Evolutionary conservation across 306 rosid species (phyloP), one percentile per base, ranked within the genome.

Genomic region (Cotoneaster glaucophyllus): DNA sequence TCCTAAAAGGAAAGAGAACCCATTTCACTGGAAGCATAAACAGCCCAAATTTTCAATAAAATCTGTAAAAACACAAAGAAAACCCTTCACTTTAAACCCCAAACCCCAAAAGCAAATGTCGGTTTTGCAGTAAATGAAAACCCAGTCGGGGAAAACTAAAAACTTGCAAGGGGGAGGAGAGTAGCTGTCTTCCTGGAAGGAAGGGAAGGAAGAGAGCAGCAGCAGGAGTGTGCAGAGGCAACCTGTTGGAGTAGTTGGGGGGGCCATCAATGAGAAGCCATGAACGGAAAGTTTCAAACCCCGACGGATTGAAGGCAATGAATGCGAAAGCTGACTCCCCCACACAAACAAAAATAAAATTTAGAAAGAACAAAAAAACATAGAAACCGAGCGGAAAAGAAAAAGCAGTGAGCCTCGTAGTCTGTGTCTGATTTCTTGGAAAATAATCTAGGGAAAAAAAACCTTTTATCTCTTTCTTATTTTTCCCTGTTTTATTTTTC

Each of bases 191-290:
- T 81, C 74, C 64, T 50, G 77, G 26, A 69, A 58, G 64, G 73
- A 31, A 41, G 3, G 11, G 44, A 39, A 39, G 44, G 44, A 39
- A 39, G 44, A 39, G 61, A 74, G 78, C 76, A 48, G 24, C 43
- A 53, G 70, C 50, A 68, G 56, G 13, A 70, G 74, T 69, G 67
- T 56, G 71, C 66, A 73, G 69, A 66, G 75, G 44, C 12, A 41
- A 41, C 44, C 11, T 74, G 79, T 86, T 70, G 63, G 90, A 57
- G 29, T 57, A 0, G 68, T 74, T 74, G 69, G 76, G 69, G 76
- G 78, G 48, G 79, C 82, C 70, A 83, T 80, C 43, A 79, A 81
- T 58, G 68, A 81, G n/a, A 77, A 67, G 45, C 62, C 84, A 81
- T 84, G 22, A 83, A 75, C 44, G 69, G 80, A 78, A 15, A 48